These are phyloP conservation scores for Suillus plorans DNA, from an alignment of 768 basidiomycete species.

Conservation along the genomic window DNA sequence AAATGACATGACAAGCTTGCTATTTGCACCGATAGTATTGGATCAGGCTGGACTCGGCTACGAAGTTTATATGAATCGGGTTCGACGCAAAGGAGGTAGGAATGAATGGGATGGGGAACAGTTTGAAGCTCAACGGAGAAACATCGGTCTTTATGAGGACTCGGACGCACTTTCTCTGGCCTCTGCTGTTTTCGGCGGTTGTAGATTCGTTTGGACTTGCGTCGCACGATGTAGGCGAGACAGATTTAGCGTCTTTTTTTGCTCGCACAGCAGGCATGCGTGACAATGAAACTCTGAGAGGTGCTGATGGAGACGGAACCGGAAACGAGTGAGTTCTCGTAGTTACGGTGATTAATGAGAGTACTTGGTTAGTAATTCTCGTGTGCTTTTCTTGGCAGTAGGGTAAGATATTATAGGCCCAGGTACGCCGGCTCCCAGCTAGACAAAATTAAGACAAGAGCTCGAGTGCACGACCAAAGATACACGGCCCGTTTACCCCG, in stretches of 20 bases:
- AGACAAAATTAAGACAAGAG: not conserved
- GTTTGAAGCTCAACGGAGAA: slow-evolving; percentile 46
- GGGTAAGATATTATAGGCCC: not conserved
- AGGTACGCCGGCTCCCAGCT: not conserved
- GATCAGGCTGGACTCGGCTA: slow-evolving; percentile 28
- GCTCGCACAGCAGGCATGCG: slow-evolving; percentile 64
- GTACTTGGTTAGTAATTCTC: slow-evolving; percentile 12
- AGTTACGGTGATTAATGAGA: slow-evolving; percentile 14
- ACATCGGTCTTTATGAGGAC: slow-evolving; percentile 51
- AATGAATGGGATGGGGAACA: slow-evolving; percentile 14
- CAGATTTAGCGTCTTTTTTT: slow-evolving; percentile 64
- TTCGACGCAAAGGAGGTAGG: slow-evolving; percentile 28
- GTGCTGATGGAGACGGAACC: slow-evolving; percentile 25
- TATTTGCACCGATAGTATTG: slow-evolving; percentile 15
- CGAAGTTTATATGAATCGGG: slow-evolving; percentile 42
- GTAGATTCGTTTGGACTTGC: slow-evolving; percentile 48
- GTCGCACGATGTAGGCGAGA: slow-evolving; percentile 68
- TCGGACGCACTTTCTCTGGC: slow-evolving; percentile 75
- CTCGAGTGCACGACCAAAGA: no score
- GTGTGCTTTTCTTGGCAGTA: slow-evolving; percentile 8
- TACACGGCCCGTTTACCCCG: slow-evolving; percentile 3
- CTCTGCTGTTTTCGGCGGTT: slow-evolving; percentile 66
- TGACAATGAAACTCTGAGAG: slow-evolving; percentile 10
- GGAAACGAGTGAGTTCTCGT: slow-evolving; percentile 14
- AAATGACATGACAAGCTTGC: slow-evolving; percentile 37